Evolutionary conservation across 345 rosid species (phyloP).

Genomic region (Psidium guajava): DNA sequence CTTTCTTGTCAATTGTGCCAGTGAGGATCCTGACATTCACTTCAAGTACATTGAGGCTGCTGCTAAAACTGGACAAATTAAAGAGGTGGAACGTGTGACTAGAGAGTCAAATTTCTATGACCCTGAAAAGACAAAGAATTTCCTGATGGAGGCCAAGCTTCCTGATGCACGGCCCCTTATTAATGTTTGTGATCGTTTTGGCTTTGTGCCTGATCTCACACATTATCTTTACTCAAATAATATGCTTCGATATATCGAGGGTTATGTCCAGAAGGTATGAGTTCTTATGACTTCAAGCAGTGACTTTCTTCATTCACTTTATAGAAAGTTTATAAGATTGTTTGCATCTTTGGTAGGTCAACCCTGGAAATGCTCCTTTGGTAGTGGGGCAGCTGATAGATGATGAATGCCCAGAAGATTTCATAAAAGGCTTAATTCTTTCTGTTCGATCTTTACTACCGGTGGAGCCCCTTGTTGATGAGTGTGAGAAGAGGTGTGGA

Average conservation of each 20-base stretch:
- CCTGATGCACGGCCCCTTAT: constrained; percentile 95
- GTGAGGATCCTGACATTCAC: constrained; percentile 98
- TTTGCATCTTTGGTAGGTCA: constrained; percentile 40
- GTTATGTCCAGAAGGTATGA: constrained; percentile 95
- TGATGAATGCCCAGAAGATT: constrained; percentile 99
- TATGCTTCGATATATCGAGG: constrained; percentile 97
- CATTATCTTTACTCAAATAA: constrained; percentile 82
- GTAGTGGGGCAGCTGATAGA: constrained; percentile 77
- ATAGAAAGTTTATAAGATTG: neutral
- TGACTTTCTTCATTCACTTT: constrained; percentile 4
- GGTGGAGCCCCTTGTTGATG: constrained; percentile 41
- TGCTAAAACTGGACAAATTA: constrained; percentile 97
- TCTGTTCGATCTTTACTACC: constrained; percentile 51
- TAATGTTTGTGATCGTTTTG: constrained; percentile 96
- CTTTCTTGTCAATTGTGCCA: constrained; percentile 17
- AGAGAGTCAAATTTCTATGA: constrained; percentile 96
- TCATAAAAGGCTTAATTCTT: constrained; percentile 93
- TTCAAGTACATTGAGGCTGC: constrained; percentile 98
- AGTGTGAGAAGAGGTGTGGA: constrained; percentile 37
- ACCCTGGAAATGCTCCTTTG: constrained; percentile 90
- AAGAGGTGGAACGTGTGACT: constrained; percentile 99
- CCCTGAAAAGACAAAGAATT: constrained; percentile 93
- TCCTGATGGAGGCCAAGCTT: constrained; percentile 97
- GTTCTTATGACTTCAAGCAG: neutral
- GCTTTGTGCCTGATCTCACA: constrained; percentile 90